Conservation (phyloP, 2,329 filamentous ascomycete genomes). For the Xylaria multiplex region DNA sequence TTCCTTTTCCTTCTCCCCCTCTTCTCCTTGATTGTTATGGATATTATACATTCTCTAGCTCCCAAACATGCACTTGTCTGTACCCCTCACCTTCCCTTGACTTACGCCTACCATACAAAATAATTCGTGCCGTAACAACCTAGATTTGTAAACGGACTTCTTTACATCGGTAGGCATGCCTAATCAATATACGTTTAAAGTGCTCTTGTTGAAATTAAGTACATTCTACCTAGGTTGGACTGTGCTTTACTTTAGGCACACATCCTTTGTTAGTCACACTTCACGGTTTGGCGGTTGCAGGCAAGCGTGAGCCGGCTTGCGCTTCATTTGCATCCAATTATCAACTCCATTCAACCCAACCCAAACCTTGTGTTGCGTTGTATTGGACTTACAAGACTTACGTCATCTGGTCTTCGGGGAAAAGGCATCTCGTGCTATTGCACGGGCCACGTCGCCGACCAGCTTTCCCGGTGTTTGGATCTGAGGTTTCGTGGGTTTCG, state of each 20-base stretch:
- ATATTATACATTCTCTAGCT: background rate
- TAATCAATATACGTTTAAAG: constrained; percentile 4
- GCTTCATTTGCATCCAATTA: constrained; percentile 8
- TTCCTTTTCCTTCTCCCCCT: background rate
- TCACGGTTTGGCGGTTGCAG: constrained; percentile 10
- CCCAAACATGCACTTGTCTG: constrained; percentile 1
- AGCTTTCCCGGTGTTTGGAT: constrained; percentile 2
- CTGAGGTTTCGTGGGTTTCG: constrained; percentile 7
- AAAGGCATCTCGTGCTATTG: background rate
- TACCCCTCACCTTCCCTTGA: constrained; percentile 11
- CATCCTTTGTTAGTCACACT: constrained; percentile 12
- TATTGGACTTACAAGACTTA: constrained; percentile 12
- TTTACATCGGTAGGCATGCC: constrained; percentile 13
- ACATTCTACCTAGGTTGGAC: constrained; percentile 13
- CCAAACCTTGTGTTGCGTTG: constrained; percentile 5
- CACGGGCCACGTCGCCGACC: background rate
- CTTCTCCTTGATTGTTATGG: background rate
- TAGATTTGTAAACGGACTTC: background rate
- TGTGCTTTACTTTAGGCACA: constrained; percentile 6
- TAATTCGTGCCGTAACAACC: constrained; percentile 10
- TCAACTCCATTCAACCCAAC: background rate
- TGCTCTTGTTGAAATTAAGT: constrained; percentile 4
- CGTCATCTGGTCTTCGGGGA: background rate
- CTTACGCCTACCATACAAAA: constrained; percentile 6
- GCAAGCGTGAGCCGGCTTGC: constrained; percentile 3